Conservation (phyloP, 805 yeast genomes). For the Saturnispora hagleri region DNA sequence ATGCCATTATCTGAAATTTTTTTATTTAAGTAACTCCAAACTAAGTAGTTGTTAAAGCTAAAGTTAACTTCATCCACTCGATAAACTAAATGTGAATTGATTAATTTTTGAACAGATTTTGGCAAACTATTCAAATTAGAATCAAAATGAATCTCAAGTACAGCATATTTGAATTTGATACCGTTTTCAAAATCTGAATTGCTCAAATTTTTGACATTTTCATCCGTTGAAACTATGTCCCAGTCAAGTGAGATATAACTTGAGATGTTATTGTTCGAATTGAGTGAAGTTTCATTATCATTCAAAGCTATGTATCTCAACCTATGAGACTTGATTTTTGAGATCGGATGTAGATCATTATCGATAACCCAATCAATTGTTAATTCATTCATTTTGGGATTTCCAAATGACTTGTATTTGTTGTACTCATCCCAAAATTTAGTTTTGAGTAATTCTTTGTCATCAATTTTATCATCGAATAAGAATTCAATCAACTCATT, state of each 20-base stretch:
- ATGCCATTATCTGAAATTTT: constrained; percentile 18
- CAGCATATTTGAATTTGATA: constrained; percentile 37
- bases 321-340: constrained; percentile 20
- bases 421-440: constrained; percentile 17
- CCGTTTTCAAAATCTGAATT: constrained; percentile 10
- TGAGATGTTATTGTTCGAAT: constrained; percentile 15
- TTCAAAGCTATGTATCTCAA: constrained; percentile 21
- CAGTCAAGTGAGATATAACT: constrained; percentile 27
- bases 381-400: constrained; percentile 25
- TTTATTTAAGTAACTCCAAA: constrained; percentile 18
- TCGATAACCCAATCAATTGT: constrained; percentile 27
- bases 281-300: background rate
- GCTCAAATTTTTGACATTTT: constrained; percentile 1
- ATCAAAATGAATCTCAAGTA: constrained; percentile 40
- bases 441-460: constrained; percentile 8
- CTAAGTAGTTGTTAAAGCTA: constrained; percentile 25
- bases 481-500: constrained; percentile 15
- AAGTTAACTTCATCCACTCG: constrained; percentile 32
- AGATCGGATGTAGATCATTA: constrained; percentile 22
- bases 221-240: constrained; percentile 14
- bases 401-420: constrained; percentile 18
- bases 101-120: constrained; percentile 29
- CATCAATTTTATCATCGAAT: constrained; percentile 10
- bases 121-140: constrained; percentile 29
- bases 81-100: constrained; percentile 40